Evolutionary conservation across 2,329 filamentous ascomycete species (phyloP), one percentile per base, ranked within the genome.

Genomic region (Beauveria brongniartii): DNA sequence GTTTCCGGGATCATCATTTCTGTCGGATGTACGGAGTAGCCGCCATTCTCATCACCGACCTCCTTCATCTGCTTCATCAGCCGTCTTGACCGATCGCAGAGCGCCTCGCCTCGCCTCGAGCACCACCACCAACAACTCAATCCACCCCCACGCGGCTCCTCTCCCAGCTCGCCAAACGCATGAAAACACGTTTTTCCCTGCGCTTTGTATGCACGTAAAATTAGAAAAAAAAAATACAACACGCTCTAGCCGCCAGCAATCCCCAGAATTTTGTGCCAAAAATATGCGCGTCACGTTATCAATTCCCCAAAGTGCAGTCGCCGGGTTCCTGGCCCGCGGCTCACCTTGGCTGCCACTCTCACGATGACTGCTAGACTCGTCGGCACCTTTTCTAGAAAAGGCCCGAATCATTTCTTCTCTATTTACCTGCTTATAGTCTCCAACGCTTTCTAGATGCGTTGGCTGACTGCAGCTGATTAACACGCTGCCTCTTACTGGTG

Each of bases 201-300:
- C 44, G 41, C 9, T 30, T 26, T 14, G 24, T 34, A 37, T 57
- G 55, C 44, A 55, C 22, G 52, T 43, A 50, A 57, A 48, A 57
- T 50, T 57, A 50, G 34, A 37, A 24, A 4, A 24, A 24, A 37
- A 37, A 37, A 6, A 14, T 37, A 37, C 34, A 40, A 40, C 5
- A 14, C 26, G 12, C 20, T 50, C 28, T 37, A 7, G 10, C 20
- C 16, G 14, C 22, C 30, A 34, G 7, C 14, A 28, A 34, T 46
- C 54, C 54, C 54, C 54, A 56, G 44, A 46, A 57, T 57, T 41
- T 10, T 37, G 30, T 50, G 55, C 55, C 55, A 57, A 57, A 50
- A 50, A 57, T 57, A 57, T 20, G 30, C 44, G 18, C 44, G 34
- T 57, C 55, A 57, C 55, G 30, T 40, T 50, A 18, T 28, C 55